These are phyloP conservation scores for Cercospora sp. DNA, from an alignment of 2,329 filamentous ascomycete genomes.

Conservation along the genomic window DNA sequence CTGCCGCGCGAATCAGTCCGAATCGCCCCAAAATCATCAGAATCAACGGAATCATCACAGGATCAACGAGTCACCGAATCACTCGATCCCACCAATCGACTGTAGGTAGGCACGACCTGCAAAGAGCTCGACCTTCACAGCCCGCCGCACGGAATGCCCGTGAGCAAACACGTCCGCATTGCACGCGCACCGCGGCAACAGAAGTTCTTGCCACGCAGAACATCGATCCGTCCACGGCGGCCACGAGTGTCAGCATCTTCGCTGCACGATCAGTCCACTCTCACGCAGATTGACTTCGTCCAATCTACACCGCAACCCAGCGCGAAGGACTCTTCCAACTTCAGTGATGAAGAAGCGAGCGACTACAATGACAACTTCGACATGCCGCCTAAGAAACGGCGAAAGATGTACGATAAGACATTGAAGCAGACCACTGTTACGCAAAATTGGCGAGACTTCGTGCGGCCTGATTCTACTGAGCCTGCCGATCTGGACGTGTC, in stretches of 20 bases:
- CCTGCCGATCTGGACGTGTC: not conserved
- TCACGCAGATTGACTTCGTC: conserved; percentile 30
- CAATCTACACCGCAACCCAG: conserved; percentile 8
- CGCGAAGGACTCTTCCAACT: not conserved
- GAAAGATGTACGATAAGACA: not conserved
- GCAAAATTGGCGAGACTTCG: conserved; percentile 18
- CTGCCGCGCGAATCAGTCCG: too few species aligned
- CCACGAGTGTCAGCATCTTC: conserved; percentile 10
- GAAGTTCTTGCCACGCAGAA: conserved; percentile 16
- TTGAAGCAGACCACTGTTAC: conserved; percentile 20
- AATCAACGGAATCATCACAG: not conserved
- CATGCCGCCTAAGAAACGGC: conserved; percentile 17
- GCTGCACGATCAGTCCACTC: conserved; percentile 22
- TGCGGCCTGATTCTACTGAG: not conserved
- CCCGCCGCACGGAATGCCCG: conserved; percentile 16
- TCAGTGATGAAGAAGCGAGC: not conserved
- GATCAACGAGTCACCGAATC: not conserved
- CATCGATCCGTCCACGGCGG: conserved; percentile 11
- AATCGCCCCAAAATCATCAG: too few species aligned
- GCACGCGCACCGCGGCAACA: conserved; percentile 20
- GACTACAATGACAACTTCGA: conserved; percentile 18
- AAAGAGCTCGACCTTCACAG: not conserved
- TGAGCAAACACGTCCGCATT: conserved; percentile 13
- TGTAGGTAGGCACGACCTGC: not conserved
- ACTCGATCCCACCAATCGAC: not conserved